phyloP scores from a whole-genome alignment of 768 basidiomycete genomes.

The Pholiota microspora region DNA sequence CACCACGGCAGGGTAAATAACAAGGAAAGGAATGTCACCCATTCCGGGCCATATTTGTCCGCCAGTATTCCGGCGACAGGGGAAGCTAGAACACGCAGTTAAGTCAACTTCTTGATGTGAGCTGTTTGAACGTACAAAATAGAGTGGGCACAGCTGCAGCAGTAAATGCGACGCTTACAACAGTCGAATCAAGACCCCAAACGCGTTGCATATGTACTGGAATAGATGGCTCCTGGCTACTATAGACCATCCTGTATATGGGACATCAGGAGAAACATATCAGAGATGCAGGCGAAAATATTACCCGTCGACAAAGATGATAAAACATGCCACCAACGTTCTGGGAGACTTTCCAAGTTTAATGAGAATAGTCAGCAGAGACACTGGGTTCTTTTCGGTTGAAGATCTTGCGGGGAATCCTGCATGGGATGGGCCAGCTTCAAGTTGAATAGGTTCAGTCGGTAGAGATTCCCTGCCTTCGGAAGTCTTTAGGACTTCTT shows the following conservation, averaged over 20 bases:
- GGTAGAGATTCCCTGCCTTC: background rate
- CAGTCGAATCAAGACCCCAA: constrained; percentile 46
- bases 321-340: constrained; percentile 42
- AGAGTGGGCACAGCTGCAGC: constrained; percentile 63
- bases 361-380: constrained; percentile 40
- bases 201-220: constrained; percentile 50
- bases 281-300: background rate
- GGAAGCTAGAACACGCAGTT: constrained; percentile 40
- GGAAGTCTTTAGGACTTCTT: background rate
- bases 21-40: constrained; percentile 46
- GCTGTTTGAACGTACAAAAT: constrained; percentile 47
- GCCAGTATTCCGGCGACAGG: constrained; percentile 54
- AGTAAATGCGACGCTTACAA: constrained; percentile 67
- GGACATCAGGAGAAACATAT: background rate
- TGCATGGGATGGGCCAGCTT: background rate
- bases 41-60: constrained; percentile 58
- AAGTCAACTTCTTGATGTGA: no score
- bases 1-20: constrained; percentile 64
- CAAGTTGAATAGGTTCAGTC: background rate
- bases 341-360: constrained; percentile 44
- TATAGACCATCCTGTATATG: constrained; percentile 41
- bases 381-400: constrained; percentile 17
- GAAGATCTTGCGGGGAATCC: background rate
- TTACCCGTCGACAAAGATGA: constrained; percentile 56
- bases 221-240: constrained; percentile 53